Evolutionary conservation across 164 flowering plant genomes (phyloP).

Genomic region (Hamamelis virginiana): DNA sequence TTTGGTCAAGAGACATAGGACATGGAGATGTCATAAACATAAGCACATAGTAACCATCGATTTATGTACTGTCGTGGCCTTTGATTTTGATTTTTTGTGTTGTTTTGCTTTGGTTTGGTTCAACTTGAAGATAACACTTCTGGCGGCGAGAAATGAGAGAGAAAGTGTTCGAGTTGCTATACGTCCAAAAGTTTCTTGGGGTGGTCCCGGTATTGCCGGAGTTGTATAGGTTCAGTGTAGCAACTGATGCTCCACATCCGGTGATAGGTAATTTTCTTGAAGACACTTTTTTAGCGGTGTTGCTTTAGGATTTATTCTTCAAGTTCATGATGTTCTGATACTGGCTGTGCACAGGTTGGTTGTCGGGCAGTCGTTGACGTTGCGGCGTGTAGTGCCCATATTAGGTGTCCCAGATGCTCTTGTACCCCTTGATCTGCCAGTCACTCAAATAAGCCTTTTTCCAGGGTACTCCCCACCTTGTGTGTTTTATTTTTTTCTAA

Average conservation of each 20-base stretch:
- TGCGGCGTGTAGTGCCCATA: slow-evolving; percentile 82
- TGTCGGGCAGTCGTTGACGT: slow-evolving; percentile 63
- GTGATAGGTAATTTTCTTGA: slow-evolving; percentile 68
- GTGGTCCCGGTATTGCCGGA: slow-evolving; percentile 66
- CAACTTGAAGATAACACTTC: slow-evolving; percentile 67
- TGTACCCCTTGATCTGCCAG: slow-evolving; percentile 84
- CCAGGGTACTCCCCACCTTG: slow-evolving; percentile 65
- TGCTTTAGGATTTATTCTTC: slow-evolving; percentile 4
- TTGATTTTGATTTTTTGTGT: too few relatives aligned
- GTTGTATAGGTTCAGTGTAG: slow-evolving; percentile 75
- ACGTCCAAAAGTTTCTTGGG: slow-evolving; percentile 91
- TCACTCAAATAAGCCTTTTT: slow-evolving; percentile 55
- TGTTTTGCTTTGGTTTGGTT: too few relatives aligned
- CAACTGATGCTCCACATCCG: slow-evolving; percentile 79
- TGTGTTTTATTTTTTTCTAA: not conserved
- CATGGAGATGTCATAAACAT: too few relatives aligned
- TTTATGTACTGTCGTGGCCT: too few relatives aligned
- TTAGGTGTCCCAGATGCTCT: slow-evolving; percentile 99
- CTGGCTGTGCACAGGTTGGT: slow-evolving; percentile 54
- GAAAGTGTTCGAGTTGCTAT: slow-evolving; percentile 89
- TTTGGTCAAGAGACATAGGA: too few relatives aligned
- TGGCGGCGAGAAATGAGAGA: slow-evolving; percentile 94
- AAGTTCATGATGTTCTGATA: slow-evolving; percentile 11
- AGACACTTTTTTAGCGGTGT: not conserved
- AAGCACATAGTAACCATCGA: too few relatives aligned